Evolutionary conservation across 2,329 filamentous ascomycete genomes (phyloP), one percentile per base, ranked within the genome.

Genomic region (Tolypocladium nubicola): DNA sequence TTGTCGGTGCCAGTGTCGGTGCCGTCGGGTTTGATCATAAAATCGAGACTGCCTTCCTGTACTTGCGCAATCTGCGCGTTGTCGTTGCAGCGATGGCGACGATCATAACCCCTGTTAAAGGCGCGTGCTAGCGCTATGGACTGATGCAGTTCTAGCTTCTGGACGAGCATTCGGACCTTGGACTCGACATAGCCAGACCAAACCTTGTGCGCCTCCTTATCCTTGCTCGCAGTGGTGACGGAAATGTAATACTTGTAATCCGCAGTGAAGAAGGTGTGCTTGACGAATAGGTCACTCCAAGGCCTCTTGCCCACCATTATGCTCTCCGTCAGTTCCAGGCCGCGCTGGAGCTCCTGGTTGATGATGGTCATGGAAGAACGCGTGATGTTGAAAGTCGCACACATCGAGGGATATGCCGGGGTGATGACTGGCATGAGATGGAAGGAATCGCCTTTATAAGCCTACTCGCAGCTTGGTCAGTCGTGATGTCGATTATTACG

Each of bases 391-490:
- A 96, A 94, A 0, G 94, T 97, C 1, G 94, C 88, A 71, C 94
- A 97, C 92, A 97, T 97, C 54, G 91, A 95, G 3, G 94, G 94
- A 70, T 97, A 97, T 1, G 94, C 92, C 1, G 94, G 94, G 1
- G 94, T 99, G 67, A 99, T 97, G 71, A 99, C 90, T 35, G 94
- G 94, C 94, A 99, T 99, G 55, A 97, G 77, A 71, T 97, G 93
- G 63, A 85, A 89, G 49, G 83, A 83, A 71, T 97, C 94, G 56
- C 84, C 82, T 60, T 85, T 84, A 70, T 96, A 95, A 37, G 91
- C 77, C 80, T 89, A 60, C 38, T 16, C 57, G 55, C 56, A 23
- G 37, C 16, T 23, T 33, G 19, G 35, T 60, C 33, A 63, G 67
- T 60, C 57, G 56, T 53, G 53, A 47, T 50, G 4, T 13, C 19